Conservation (phyloP, 805 yeast genomes). For the Cyberlindnera xishuangbannaensis region DNA sequence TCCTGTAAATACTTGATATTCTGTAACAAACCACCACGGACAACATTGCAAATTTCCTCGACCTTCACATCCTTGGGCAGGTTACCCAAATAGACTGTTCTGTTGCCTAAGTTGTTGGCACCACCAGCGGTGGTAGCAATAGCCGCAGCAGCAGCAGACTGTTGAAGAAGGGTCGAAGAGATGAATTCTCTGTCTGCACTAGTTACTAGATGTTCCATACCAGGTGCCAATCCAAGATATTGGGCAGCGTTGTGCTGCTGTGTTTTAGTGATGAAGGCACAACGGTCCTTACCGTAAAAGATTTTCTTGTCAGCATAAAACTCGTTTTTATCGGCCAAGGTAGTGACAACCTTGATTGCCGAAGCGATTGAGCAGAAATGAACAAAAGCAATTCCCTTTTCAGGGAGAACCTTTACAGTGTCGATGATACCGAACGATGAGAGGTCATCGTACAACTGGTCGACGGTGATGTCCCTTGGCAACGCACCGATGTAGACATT, state of each 20-base stretch:
- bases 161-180: conserved; percentile 78
- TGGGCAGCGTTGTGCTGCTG: conserved; percentile 98
- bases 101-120: conserved; percentile 82
- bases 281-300: conserved; percentile 89
- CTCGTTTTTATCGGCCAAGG: conserved; percentile 55
- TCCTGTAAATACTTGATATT: conserved; percentile 75
- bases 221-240: conserved; percentile 85
- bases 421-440: conserved; percentile 78
- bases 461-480: conserved; percentile 59
- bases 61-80: conserved; percentile 82
- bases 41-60: conserved; percentile 94
- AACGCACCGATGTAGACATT: conserved; percentile 86
- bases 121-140: conserved; percentile 95
- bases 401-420: conserved; percentile 69
- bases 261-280: conserved; percentile 90
- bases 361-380: conserved; percentile 82
- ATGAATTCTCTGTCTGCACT: conserved; percentile 54
- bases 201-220: conserved; percentile 74
- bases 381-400: conserved; percentile 83
- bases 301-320: conserved; percentile 75
- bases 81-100: conserved; percentile 89
- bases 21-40: conserved; percentile 90
- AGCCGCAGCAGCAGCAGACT: conserved; percentile 96
- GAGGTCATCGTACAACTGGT: conserved; percentile 61
- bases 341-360: conserved; percentile 82